Evolutionary conservation across 352 stramenopile species (phyloP).

Genomic region (Globisporangium yorkense): DNA sequence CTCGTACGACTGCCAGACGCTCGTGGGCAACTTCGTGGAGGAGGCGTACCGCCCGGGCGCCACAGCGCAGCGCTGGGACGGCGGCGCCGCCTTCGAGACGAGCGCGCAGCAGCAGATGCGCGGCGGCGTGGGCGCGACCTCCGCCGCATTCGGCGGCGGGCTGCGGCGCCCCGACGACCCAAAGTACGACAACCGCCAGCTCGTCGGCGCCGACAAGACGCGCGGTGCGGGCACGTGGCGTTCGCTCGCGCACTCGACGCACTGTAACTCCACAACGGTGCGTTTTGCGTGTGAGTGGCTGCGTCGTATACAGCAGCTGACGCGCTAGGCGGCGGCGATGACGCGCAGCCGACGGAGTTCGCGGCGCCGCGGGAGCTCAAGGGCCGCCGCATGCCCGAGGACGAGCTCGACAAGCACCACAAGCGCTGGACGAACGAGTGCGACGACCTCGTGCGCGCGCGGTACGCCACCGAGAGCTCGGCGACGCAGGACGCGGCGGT

Average conservation of each 20-base stretch:
- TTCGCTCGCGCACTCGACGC: constrained; percentile 47
- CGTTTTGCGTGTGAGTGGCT: neutral
- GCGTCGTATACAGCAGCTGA: neutral
- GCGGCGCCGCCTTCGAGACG: constrained; percentile 45
- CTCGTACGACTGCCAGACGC: constrained; percentile 70
- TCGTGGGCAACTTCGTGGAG: constrained; percentile 81
- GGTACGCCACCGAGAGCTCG: constrained; percentile 57
- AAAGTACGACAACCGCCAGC: constrained; percentile 64
- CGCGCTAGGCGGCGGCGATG: neutral
- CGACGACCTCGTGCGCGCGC: constrained; percentile 36
- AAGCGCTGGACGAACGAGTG: constrained; percentile 61
- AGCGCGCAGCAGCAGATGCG: constrained; percentile 56
- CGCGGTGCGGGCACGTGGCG: constrained; percentile 40
- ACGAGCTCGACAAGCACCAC: constrained; percentile 51
- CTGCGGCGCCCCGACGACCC: constrained; percentile 43
- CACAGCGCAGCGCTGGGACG: constrained; percentile 30
- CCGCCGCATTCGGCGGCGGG: constrained; percentile 40
- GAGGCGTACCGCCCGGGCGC: constrained; percentile 61
- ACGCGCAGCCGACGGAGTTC: constrained; percentile 44
- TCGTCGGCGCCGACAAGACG: constrained; percentile 61
- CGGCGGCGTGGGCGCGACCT: constrained; percentile 24
- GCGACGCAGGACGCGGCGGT: constrained; percentile 37
- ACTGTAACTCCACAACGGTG: constrained; percentile 46
- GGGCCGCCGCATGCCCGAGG: constrained; percentile 27
- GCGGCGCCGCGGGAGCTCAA: constrained; percentile 58